Percentiles rank a stretch among this genome's conserved stretches.
Evolutionary conservation across 2,329 filamentous ascomycete species (phyloP).

Genomic region (Colletotrichum horii): DNA sequence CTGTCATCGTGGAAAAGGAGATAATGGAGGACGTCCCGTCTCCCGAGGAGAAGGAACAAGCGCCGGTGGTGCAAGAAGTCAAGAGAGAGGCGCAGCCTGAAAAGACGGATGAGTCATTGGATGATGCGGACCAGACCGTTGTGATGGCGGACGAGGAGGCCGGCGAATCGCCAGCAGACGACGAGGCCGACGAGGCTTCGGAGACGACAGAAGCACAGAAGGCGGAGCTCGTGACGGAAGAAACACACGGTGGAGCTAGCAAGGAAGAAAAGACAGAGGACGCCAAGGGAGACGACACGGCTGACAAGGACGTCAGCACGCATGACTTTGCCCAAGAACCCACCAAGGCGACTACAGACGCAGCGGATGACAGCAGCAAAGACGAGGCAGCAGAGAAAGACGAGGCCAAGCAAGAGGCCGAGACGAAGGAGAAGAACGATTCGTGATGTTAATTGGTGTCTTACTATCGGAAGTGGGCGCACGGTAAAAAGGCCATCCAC

Average conservation of each 20-base stretch:
- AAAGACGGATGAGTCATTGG: neutral
- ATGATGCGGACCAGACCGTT: neutral
- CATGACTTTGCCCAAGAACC: constrained; percentile 30
- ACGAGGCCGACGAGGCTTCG: constrained; percentile 2
- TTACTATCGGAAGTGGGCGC: neutral
- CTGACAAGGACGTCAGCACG: constrained; percentile 2
- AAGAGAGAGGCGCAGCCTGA: neutral
- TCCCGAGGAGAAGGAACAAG: constrained; percentile 25
- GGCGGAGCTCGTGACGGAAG: neutral
- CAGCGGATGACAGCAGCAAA: constrained; percentile 24
- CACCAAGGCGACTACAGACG: constrained; percentile 21
- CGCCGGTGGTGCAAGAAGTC: constrained; percentile 22
- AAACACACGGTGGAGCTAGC: neutral
- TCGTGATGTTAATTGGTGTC: neutral
- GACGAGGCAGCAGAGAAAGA: constrained; percentile 21
- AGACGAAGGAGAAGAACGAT: constrained; percentile 9
- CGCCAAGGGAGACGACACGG: neutral
- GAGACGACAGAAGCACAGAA: constrained; percentile 9
- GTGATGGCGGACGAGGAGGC: neutral
- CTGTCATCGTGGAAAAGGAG: constrained; percentile 45
- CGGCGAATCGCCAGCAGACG: neutral
- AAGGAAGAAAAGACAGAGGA: constrained; percentile 6
- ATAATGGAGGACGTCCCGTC: constrained; percentile 24
- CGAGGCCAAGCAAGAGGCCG: neutral
- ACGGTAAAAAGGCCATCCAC: neutral